Conservation (phyloP, 441 rosid species). For the Cnidoscolus chayamansa region DNA sequence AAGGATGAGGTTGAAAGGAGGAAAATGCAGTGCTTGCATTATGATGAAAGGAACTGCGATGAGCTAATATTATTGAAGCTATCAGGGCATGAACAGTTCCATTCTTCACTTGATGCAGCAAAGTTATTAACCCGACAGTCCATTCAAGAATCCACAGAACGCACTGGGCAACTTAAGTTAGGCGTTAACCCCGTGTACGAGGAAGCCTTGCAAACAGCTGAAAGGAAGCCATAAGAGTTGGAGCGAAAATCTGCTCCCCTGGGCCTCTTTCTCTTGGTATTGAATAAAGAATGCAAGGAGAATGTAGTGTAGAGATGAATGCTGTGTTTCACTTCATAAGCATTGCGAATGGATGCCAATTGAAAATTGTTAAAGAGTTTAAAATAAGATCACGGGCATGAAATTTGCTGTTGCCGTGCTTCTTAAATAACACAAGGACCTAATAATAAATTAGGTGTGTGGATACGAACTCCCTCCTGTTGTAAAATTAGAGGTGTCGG, state of each 20-base stretch:
- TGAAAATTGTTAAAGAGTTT: neutral
- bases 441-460: no score
- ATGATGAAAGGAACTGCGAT: slow-evolving; percentile 26
- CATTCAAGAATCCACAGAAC: slow-evolving; percentile 27
- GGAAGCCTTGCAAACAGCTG: slow-evolving; percentile 25
- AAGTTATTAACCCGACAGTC: slow-evolving; percentile 25
- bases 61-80: slow-evolving; percentile 31
- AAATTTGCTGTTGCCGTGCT: no score
- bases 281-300: slow-evolving; percentile 13
- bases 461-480: no score
- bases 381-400: neutral
- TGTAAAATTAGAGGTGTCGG: no score
- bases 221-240: slow-evolving; percentile 25
- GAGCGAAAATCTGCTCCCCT: neutral
- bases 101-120: slow-evolving; percentile 38
- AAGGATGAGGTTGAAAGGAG: slow-evolving; percentile 64
- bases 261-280: neutral
- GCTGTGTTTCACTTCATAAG: neutral
- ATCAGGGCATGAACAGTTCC: slow-evolving; percentile 55
- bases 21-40: slow-evolving; percentile 35
- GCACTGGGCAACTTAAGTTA: slow-evolving; percentile 18
- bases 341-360: neutral
- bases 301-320: neutral
- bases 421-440: no score
- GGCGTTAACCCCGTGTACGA: slow-evolving; percentile 25